Base-by-base conservation (phyloP, 1,284 basidiomycete species). In the Malassezia dermatis region DNA sequence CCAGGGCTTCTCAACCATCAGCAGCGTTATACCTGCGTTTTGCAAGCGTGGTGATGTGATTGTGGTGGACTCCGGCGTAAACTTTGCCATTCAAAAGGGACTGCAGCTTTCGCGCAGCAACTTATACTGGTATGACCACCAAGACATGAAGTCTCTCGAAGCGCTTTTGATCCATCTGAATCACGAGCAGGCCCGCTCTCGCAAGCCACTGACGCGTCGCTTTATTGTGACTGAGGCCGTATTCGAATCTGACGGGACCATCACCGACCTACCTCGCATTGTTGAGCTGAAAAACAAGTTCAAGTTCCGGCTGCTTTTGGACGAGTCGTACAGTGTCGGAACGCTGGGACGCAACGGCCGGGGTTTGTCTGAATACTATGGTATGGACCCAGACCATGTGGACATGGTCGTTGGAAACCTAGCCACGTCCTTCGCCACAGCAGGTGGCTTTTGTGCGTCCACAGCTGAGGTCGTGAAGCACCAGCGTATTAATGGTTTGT, bases 181-280 rank as follows among this genome's bases (percentile, higher is more conserved):
- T 66, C 79, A 85, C 61, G 86, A 85, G 77, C 87, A 90, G 76
- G 84, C 86, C 59, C 81, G 83, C 45, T 35, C 41, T 23, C 28
- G 46, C 5, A 80, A 80, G 8, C 86, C 86, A 5, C 78, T 96
- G 64, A 94, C 89, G 0, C 81, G 90, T 58, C 81, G 88, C 35
- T 98, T 98, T 75, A 98, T 99, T 70, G 83, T 98, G 54, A 91
- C 93, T 0, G 94, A 98, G 75, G 94, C 93, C 48, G 84, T 98
- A 50, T 98, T 95, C 70, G 91, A 96, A 77, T 85, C 85, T 67
- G 90, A 96, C 66, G 93, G 93, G 28, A 82, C 82, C 56, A 88
- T 96, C 81, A 80, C 84, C 47, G 88, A 98, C 76, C 77, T 99
- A 30, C 89, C 90, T 11, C 87, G 85, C 75, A 80, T 96, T 55